Percentiles rank a stretch among this genome's conserved stretches.
These are phyloP conservation scores for Pouteria campechiana DNA, from an alignment of 179 eudicot genomes.

Conservation along the genomic window DNA sequence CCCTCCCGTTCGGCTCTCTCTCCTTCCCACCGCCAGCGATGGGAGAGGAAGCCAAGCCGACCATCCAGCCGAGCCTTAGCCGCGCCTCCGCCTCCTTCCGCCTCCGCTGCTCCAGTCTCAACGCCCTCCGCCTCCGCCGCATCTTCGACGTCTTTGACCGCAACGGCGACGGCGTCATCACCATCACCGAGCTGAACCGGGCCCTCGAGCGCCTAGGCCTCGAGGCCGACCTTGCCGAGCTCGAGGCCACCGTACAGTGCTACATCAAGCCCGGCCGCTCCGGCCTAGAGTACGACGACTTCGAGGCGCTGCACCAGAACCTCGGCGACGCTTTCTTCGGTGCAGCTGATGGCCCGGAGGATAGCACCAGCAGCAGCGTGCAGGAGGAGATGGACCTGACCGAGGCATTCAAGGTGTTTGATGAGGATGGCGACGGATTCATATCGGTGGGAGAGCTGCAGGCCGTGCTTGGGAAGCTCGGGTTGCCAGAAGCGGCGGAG, in stretches of 20 bases:
- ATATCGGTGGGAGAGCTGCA: constrained; percentile 68
- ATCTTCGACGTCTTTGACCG: constrained; percentile 68
- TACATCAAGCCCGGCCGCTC: constrained; percentile 25
- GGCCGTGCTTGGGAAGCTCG: constrained; percentile 44
- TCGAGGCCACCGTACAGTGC: constrained; percentile 23
- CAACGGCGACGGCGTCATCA: constrained; percentile 44
- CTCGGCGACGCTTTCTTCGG: constrained; percentile 38
- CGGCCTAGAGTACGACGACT: constrained; percentile 57
- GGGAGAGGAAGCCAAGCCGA: neutral
- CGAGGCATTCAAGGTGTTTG: constrained; percentile 85
- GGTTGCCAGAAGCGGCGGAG: constrained; percentile 50
- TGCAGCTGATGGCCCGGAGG: constrained; percentile 1
- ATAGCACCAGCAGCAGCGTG: neutral
- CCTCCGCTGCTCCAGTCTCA: constrained; percentile 54
- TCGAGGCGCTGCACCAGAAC: constrained; percentile 41
- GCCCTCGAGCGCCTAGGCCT: constrained; percentile 54
- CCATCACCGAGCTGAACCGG: constrained; percentile 41
- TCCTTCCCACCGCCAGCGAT: too few relatives aligned
- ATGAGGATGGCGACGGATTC: constrained; percentile 68
- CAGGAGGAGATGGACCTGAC: constrained; percentile 49
- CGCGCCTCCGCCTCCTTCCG: constrained; percentile 35
- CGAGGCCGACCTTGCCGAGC: constrained; percentile 27
- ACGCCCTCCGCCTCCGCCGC: constrained; percentile 60
- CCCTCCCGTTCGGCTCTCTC: too few relatives aligned
- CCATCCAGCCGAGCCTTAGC: neutral